Evolutionary conservation across 1,139 yeast genomes (phyloP).

Genomic region (Suhomyces atakaporum): DNA sequence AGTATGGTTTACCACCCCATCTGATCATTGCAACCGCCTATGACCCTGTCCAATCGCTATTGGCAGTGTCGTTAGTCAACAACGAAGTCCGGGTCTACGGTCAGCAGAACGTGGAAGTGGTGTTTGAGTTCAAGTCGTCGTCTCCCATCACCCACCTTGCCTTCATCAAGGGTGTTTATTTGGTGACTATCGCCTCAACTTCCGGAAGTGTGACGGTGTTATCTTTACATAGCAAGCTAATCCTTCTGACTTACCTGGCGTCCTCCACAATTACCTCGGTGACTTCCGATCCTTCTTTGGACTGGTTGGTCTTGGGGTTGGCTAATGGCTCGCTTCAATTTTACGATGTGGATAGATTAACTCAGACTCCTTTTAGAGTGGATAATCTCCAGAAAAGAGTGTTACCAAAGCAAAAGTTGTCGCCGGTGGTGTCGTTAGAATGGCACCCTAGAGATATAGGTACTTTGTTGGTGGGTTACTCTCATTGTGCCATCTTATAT

Average conservation of each 20-base stretch:
- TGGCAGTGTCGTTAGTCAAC: slow-evolving; percentile 74
- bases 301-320: slow-evolving; percentile 82
- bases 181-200: slow-evolving; percentile 65
- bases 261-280: slow-evolving; percentile 69
- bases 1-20: slow-evolving; percentile 40
- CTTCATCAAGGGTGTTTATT: slow-evolving; percentile 78
- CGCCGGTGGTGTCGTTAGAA: slow-evolving; percentile 65
- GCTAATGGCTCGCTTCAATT: slow-evolving; percentile 72
- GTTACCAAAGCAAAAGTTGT: slow-evolving; percentile 50
- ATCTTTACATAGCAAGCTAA: slow-evolving; percentile 64
- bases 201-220: slow-evolving; percentile 58
- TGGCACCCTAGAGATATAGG: slow-evolving; percentile 94
- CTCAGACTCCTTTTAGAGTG: slow-evolving; percentile 63
- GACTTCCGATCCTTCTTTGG: slow-evolving; percentile 82
- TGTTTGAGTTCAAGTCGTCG: slow-evolving; percentile 53
- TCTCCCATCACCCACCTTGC: slow-evolving; percentile 56
- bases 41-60: slow-evolving; percentile 85
- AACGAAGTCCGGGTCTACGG: slow-evolving; percentile 83
- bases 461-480: slow-evolving; percentile 69
- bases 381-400: slow-evolving; percentile 69
- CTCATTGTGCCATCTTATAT: slow-evolving; percentile 68
- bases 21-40: slow-evolving; percentile 65
- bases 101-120: slow-evolving; percentile 77
- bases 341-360: slow-evolving; percentile 83
- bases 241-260: slow-evolving; percentile 55